These are phyloP conservation scores for Triangularia setosa DNA, from an alignment of 2,329 filamentous ascomycete species.

Conservation along the genomic window DNA sequence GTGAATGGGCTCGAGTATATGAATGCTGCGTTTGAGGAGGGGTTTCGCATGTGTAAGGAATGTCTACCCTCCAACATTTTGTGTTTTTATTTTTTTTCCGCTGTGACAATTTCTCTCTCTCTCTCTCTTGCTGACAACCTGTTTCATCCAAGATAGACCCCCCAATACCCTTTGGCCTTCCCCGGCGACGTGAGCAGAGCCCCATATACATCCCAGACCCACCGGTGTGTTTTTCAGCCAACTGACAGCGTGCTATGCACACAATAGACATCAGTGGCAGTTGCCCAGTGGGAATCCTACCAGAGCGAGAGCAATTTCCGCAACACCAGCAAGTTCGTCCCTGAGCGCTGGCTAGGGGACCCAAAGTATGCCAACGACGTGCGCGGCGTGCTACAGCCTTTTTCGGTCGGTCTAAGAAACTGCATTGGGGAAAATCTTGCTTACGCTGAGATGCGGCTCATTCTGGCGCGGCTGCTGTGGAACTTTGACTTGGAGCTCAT, in stretches of 20 bases:
- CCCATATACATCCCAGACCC: too few species aligned
- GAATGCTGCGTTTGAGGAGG: slow-evolving; percentile 38
- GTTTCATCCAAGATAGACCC: not conserved
- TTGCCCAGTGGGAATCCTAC: slow-evolving; percentile 33
- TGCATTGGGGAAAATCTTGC: slow-evolving; percentile 44
- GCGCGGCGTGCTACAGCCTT: slow-evolving; percentile 35
- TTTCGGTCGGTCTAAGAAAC: slow-evolving; percentile 38
- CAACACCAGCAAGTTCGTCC: slow-evolving; percentile 32
- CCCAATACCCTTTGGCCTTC: not conserved
- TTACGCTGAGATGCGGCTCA: slow-evolving; percentile 46
- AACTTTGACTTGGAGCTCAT: slow-evolving; percentile 40
- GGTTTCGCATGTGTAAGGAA: slow-evolving; percentile 35
- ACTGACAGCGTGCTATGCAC: too few species aligned
- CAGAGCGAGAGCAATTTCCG: slow-evolving; percentile 34
- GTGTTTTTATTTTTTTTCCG: too few species aligned
- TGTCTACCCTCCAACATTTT: too few species aligned
- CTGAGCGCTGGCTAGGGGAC: slow-evolving; percentile 35
- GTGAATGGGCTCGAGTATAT: slow-evolving; percentile 34
- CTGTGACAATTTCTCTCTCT: too few species aligned
- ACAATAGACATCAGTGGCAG: slow-evolving; percentile 31
- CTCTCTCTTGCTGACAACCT: not conserved
- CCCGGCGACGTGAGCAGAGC: not conserved
- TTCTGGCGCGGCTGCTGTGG: slow-evolving; percentile 42
- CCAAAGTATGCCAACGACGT: slow-evolving; percentile 23
- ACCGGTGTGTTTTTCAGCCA: too few species aligned